A percentile compares a stretch with the other conserved stretches of the same genome.
Conservation (phyloP, 495 filamentous ascomycete genomes). For the Aspergillus olivimuriae region DNA sequence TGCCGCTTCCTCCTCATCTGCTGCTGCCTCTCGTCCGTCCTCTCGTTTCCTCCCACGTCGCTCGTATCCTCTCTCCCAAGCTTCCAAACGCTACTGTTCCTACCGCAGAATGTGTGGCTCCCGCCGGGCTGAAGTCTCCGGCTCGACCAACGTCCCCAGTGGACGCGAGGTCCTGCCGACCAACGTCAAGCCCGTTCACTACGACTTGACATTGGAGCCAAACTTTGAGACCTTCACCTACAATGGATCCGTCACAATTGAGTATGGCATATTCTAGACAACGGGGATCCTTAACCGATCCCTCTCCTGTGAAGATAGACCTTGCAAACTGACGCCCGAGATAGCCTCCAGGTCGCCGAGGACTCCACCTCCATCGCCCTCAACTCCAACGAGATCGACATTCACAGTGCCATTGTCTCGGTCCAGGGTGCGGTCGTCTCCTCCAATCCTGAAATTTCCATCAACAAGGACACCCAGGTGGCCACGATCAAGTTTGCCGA, state of each 20-base stretch:
- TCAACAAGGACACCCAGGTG: slow-evolving; percentile 54
- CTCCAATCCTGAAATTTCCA: slow-evolving; percentile 44
- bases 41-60: slow-evolving; percentile 7
- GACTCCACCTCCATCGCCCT: slow-evolving; percentile 81
- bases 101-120: slow-evolving; percentile 46
- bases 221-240: slow-evolving; percentile 59
- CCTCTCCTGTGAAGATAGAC: neutral
- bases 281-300: slow-evolving; percentile 6
- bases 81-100: slow-evolving; percentile 41
- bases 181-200: slow-evolving; percentile 62
- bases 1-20: slow-evolving; percentile 17
- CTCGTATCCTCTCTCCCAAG: slow-evolving; percentile 28
- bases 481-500: slow-evolving; percentile 55
- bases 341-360: slow-evolving; percentile 71
- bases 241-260: slow-evolving; percentile 56
- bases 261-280: too few relatives aligned
- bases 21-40: slow-evolving; percentile 12
- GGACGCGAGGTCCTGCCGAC: slow-evolving; percentile 60
- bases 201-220: slow-evolving; percentile 61
- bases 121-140: slow-evolving; percentile 34
- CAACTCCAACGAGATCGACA: slow-evolving; percentile 80
- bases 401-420: slow-evolving; percentile 65
- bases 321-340: slow-evolving; percentile 7
- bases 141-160: slow-evolving; percentile 45
- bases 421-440: slow-evolving; percentile 40